phyloP scores from a whole-genome alignment of 1,139 yeast species.

The Saccharomyces pastorianus region DNA sequence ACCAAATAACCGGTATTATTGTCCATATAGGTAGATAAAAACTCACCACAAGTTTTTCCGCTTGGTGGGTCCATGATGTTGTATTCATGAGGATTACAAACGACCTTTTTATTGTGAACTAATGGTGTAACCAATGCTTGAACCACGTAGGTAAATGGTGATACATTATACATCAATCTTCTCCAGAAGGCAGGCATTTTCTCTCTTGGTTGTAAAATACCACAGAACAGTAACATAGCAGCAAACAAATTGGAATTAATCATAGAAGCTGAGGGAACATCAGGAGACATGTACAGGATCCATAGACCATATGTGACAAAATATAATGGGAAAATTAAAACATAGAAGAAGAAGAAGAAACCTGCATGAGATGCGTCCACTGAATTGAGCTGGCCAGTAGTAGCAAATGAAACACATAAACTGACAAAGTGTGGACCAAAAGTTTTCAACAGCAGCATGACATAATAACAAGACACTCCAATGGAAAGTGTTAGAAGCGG shows the following conservation, averaged over 20 bases:
- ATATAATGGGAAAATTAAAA: slow-evolving; percentile 39
- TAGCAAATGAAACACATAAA: slow-evolving; percentile 35
- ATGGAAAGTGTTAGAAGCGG: slow-evolving; percentile 55
- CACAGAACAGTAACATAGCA: slow-evolving; percentile 46
- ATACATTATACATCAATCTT: slow-evolving; percentile 44
- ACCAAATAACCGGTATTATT: slow-evolving; percentile 40
- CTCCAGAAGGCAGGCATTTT: slow-evolving; percentile 52
- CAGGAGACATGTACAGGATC: slow-evolving; percentile 43
- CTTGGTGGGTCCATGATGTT: slow-evolving; percentile 43
- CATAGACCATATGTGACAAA: slow-evolving; percentile 41
- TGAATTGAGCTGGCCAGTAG: slow-evolving; percentile 38
- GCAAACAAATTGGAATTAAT: slow-evolving; percentile 43
- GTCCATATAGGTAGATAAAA: slow-evolving; percentile 34
- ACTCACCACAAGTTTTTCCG: slow-evolving; percentile 42
- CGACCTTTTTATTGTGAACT: slow-evolving; percentile 38
- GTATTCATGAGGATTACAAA: slow-evolving; percentile 41
- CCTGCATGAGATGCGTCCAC: slow-evolving; percentile 36
- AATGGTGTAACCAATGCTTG: slow-evolving; percentile 39
- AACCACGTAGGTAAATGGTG: slow-evolving; percentile 51
- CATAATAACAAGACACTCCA: slow-evolving; percentile 42
- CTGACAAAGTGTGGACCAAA: slow-evolving; percentile 42
- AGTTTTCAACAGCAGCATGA: slow-evolving; percentile 36
- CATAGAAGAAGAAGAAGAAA: slow-evolving; percentile 39
- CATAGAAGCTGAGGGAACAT: slow-evolving; percentile 44
- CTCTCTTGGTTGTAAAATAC: slow-evolving; percentile 43